A percentile compares a stretch with the other conserved stretches of the same genome.
phyloP scores from a whole-genome alignment of 2,329 filamentous ascomycete genomes.

The Aspergillus ochraceus region DNA sequence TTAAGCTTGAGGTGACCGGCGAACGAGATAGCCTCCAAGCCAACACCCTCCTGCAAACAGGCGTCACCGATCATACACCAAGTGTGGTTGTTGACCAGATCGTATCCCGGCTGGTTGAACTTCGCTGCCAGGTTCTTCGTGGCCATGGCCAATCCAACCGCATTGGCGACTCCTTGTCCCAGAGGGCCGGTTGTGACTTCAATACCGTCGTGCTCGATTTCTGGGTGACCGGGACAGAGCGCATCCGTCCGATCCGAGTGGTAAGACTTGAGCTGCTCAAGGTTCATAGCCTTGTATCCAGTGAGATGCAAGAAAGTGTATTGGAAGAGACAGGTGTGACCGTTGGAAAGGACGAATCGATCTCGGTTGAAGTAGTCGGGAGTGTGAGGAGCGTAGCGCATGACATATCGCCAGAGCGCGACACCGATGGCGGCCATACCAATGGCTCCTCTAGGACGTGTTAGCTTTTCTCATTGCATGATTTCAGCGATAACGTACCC shows the following conservation, averaged over 20 bases:
- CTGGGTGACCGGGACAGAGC: constrained; percentile 45
- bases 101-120: constrained; percentile 53
- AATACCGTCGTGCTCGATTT: constrained; percentile 59
- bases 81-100: constrained; percentile 53
- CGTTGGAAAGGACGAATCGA: constrained; percentile 48
- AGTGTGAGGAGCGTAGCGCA: constrained; percentile 42
- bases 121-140: constrained; percentile 56
- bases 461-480: not conserved
- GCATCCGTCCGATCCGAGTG: constrained; percentile 30
- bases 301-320: constrained; percentile 34
- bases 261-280: constrained; percentile 37
- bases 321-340: constrained; percentile 34
- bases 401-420: constrained; percentile 45
- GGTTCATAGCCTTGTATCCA: constrained; percentile 33
- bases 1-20: constrained; percentile 58
- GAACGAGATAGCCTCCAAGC: constrained; percentile 57
- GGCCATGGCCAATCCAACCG: constrained; percentile 60
- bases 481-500: constrained; percentile 45
- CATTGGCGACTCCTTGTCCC: constrained; percentile 62
- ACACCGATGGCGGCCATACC: constrained; percentile 49
- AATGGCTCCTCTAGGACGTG: constrained; percentile 26
- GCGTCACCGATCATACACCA: constrained; percentile 62
- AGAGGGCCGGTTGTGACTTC: constrained; percentile 62
- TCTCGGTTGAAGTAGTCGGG: constrained; percentile 46
- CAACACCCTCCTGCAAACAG: constrained; percentile 60